phyloP scores from a whole-genome alignment of 371 early-diverging fungal species.

The Mortierella sp. region DNA sequence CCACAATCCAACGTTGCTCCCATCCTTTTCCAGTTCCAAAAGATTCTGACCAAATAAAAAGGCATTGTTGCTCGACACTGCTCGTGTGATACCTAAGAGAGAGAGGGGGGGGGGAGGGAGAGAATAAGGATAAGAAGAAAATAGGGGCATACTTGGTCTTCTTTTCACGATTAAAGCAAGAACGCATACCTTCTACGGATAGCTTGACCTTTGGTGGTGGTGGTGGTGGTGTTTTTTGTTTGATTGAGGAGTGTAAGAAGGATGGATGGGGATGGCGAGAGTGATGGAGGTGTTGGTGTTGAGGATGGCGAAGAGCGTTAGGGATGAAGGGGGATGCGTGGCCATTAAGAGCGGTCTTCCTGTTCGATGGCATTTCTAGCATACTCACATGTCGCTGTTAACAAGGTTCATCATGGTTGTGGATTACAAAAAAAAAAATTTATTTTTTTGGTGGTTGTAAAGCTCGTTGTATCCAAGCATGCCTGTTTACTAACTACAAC shows the following conservation, averaged over 20 bases:
- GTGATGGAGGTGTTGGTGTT: background rate
- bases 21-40: conserved; percentile 2
- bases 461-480: too few relatives aligned
- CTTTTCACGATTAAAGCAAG: background rate
- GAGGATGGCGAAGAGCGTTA: background rate
- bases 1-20: background rate
- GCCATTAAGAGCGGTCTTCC: background rate
- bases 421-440: too few relatives aligned
- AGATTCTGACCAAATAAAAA: conserved; percentile 34
- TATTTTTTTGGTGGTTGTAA: too few relatives aligned
- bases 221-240: background rate
- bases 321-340: conserved; percentile 12
- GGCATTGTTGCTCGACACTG: conserved; percentile 28
- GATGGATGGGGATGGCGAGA: background rate
- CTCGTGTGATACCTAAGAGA: conserved; percentile 8
- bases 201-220: background rate
- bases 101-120: background rate
- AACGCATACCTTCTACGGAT: background rate
- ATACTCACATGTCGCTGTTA: conserved; percentile 6
- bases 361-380: conserved; percentile 10
- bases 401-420: too few relatives aligned
- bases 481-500: too few relatives aligned
- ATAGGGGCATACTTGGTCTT: background rate
- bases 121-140: background rate
- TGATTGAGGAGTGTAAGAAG: background rate